These are phyloP conservation scores for Eucommia ulmoides DNA, from an alignment of 257 asterid genomes.

Conservation along the genomic window DNA sequence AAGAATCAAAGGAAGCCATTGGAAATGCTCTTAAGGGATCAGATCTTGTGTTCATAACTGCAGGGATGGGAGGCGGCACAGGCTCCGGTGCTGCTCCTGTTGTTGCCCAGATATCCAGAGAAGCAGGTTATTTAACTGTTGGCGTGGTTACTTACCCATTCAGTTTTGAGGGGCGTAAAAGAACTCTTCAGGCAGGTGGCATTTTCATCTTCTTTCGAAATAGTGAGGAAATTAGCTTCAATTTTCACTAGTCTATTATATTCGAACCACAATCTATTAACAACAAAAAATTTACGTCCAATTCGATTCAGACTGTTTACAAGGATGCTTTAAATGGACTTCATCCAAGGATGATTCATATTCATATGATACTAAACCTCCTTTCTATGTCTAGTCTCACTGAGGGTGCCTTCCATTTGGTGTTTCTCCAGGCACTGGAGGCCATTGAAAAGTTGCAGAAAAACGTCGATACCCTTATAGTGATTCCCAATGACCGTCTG, in stretches of 20 bases:
- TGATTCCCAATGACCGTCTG: slow-evolving; percentile 93
- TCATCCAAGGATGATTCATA: too few species aligned
- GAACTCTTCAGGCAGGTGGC: slow-evolving; percentile 71
- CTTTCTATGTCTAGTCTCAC: background rate
- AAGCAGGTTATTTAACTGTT: slow-evolving; percentile 92
- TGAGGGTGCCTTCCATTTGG: slow-evolving; percentile 6
- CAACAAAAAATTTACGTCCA: too few species aligned
- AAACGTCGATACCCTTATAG: slow-evolving; percentile 91
- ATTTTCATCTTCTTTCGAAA: slow-evolving; percentile 4
- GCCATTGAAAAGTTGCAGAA: slow-evolving; percentile 95
- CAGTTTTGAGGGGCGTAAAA: slow-evolving; percentile 96
- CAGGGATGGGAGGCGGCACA: slow-evolving; percentile 99
- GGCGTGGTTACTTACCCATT: slow-evolving; percentile 97
- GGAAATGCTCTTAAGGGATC: slow-evolving; percentile 87
- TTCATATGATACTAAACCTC: background rate
- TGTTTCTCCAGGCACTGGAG: slow-evolving; percentile 66
- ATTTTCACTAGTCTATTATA: too few species aligned
- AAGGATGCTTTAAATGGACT: too few species aligned
- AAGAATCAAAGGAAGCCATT: slow-evolving; percentile 89
- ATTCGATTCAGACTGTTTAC: too few species aligned
- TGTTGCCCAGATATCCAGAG: slow-evolving; percentile 88
- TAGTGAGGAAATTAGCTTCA: background rate
- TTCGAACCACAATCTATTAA: too few species aligned
- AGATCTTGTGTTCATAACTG: slow-evolving; percentile 97
- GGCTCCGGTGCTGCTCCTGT: slow-evolving; percentile 99